phyloP scores from a whole-genome alignment of 305 asterid species.

The Solanum aculeatissimum region DNA sequence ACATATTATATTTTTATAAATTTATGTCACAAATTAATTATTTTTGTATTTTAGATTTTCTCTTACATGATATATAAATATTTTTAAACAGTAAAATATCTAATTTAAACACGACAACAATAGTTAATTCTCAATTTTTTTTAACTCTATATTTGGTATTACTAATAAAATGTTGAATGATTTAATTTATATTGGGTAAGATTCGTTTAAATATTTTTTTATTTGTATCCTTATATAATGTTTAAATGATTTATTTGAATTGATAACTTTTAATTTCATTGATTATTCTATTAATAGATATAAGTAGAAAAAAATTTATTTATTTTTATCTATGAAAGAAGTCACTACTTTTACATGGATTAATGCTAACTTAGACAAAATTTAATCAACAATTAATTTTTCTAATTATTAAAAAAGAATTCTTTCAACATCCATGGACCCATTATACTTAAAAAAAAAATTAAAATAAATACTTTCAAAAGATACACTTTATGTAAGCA shows the following conservation, averaged over 20 bases:
- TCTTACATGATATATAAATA: background rate
- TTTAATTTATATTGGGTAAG: background rate
- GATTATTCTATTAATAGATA: background rate
- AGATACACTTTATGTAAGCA: conserved; percentile 7
- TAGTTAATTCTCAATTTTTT: background rate
- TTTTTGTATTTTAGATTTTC: background rate
- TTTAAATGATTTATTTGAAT: background rate
- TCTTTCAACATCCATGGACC: conserved; percentile 28
- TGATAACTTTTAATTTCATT: background rate
- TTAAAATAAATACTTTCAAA: conserved; percentile 5
- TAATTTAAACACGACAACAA: background rate
- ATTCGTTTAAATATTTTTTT: background rate
- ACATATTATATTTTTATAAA: too few species aligned
- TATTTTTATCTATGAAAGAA: background rate
- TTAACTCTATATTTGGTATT: background rate
- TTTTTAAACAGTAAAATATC: background rate
- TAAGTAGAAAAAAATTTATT: background rate
- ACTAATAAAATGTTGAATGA: background rate
- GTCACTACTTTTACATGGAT: background rate
- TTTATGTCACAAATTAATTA: background rate
- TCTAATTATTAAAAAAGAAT: conserved; percentile 1
- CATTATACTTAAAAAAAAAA: conserved; percentile 9
- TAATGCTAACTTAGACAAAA: background rate
- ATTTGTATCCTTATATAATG: background rate
- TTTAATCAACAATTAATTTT: background rate